phyloP scores from a whole-genome alignment of 176 grass and related monocot genomes.

The Aegilops sharonensis region DNA sequence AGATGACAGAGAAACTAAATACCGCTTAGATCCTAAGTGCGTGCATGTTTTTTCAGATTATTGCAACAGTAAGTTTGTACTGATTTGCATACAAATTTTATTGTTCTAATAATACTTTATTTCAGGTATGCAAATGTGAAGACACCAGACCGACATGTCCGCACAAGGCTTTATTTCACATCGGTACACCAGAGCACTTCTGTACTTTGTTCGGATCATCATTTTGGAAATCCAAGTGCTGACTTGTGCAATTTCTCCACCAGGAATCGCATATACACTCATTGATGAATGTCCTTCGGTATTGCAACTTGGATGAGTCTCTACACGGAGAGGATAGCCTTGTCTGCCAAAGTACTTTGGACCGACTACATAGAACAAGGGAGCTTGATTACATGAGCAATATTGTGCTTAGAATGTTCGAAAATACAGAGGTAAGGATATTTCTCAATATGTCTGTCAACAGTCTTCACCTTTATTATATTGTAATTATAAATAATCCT shows the following conservation, averaged over 20 bases:
- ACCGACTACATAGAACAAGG: constrained; percentile 79
- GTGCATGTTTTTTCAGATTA: constrained; percentile 21
- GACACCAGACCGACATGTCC: constrained; percentile 97
- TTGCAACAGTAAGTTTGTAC: background rate
- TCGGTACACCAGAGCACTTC: constrained; percentile 51
- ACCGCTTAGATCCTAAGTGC: constrained; percentile 96
- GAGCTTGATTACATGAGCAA: constrained; percentile 99
- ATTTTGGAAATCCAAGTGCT: constrained; percentile 23
- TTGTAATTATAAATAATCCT: background rate
- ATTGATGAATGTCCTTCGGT: constrained; percentile 96
- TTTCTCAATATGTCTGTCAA: constrained; percentile 12
- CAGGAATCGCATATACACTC: constrained; percentile 99
- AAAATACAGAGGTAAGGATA: constrained; percentile 84
- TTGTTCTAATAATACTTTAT: constrained; percentile 30
- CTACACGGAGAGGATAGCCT: constrained; percentile 93
- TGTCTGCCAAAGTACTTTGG: constrained; percentile 79
- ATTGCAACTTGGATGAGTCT: constrained; percentile 93
- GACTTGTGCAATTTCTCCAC: constrained; percentile 21
- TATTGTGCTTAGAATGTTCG: constrained; percentile 96
- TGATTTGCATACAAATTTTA: constrained; percentile 32
- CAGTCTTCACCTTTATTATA: background rate
- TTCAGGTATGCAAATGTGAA: constrained; percentile 97
- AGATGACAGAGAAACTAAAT: constrained; percentile 98
- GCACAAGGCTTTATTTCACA: constrained; percentile 99
- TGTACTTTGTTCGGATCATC: constrained; percentile 27